Evolutionary conservation across 2,329 filamentous ascomycete species (phyloP).

Genomic region (Sordariomycetes sp.): DNA sequence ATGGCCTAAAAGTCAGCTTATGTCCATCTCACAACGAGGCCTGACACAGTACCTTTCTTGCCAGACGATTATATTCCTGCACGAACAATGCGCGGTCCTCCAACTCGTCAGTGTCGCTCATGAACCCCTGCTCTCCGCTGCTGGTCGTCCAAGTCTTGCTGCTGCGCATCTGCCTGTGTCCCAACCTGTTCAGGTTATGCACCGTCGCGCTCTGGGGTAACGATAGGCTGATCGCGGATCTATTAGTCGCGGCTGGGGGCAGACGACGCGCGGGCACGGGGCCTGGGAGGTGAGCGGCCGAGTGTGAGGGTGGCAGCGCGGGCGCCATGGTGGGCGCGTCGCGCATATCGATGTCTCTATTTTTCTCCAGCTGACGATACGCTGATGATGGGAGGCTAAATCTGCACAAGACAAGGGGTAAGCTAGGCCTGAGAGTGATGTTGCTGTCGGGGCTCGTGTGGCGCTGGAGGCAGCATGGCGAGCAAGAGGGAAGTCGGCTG

Average conservation of each 20-base stretch:
- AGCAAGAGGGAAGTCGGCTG: too few species aligned
- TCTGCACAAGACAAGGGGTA: too few species aligned
- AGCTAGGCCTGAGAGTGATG: too few species aligned
- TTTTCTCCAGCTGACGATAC: too few species aligned
- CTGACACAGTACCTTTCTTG: conserved; percentile 37
- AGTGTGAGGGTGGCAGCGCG: conserved; percentile 4
- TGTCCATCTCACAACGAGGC: neutral
- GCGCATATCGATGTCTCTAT: too few species aligned
- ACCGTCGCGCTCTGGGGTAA: conserved; percentile 15
- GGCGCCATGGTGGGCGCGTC: too few species aligned
- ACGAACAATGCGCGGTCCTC: conserved; percentile 40
- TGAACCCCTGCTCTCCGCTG: conserved; percentile 36
- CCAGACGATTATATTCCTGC: conserved; percentile 51
- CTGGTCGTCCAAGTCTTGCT: conserved; percentile 51
- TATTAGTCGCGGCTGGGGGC: conserved; percentile 12
- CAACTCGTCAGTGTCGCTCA: conserved; percentile 39
- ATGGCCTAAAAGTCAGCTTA: too few species aligned
- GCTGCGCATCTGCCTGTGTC: conserved; percentile 19
- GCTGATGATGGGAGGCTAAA: too few species aligned
- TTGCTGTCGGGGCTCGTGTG: too few species aligned
- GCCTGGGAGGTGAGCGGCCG: conserved; percentile 7
- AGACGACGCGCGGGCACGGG: conserved; percentile 8
- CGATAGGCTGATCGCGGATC: conserved; percentile 13
- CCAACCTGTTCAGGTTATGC: conserved; percentile 10
- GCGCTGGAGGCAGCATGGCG: too few species aligned